Evolutionary conservation across 306 rosid genomes (phyloP).

Genomic region (Abrus precatorius): DNA sequence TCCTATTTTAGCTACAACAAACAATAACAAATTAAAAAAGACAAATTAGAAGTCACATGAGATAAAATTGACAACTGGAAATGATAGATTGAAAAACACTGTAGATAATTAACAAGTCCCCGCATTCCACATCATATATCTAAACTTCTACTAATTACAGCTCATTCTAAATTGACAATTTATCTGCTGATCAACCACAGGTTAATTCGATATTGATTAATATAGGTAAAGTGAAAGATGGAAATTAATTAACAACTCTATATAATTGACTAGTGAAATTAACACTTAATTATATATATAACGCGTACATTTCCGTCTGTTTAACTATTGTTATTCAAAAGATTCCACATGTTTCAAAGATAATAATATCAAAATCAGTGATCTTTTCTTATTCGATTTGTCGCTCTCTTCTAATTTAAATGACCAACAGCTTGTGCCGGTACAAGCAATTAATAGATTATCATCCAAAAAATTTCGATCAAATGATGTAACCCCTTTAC

Average conservation of each 20-base stretch:
- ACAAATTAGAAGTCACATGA: neutral
- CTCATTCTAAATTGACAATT: conserved; percentile 43
- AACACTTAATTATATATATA: conserved; percentile 33
- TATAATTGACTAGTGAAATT: conserved; percentile 44
- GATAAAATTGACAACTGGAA: conserved; percentile 20
- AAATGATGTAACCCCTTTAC: neutral
- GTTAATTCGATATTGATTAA: conserved; percentile 6
- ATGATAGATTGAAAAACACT: conserved; percentile 31
- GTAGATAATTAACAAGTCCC: conserved; percentile 31
- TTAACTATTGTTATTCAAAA: conserved; percentile 31
- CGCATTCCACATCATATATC: conserved; percentile 30
- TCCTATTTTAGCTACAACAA: neutral
- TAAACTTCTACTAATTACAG: conserved; percentile 39
- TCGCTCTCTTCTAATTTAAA: neutral
- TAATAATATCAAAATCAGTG: conserved; percentile 32
- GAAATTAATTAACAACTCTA: conserved; percentile 10
- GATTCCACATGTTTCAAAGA: conserved; percentile 36
- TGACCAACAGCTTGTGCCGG: neutral
- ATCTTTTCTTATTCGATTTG: conserved; percentile 18
- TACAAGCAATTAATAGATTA: conserved; percentile 10
- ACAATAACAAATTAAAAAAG: neutral
- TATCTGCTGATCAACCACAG: conserved; percentile 12
- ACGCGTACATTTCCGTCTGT: conserved; percentile 13
- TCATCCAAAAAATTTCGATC: neutral
- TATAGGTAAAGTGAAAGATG: conserved; percentile 28